phyloP scores from a whole-genome alignment of 805 yeast species.

The Kuraishia molischiana region DNA sequence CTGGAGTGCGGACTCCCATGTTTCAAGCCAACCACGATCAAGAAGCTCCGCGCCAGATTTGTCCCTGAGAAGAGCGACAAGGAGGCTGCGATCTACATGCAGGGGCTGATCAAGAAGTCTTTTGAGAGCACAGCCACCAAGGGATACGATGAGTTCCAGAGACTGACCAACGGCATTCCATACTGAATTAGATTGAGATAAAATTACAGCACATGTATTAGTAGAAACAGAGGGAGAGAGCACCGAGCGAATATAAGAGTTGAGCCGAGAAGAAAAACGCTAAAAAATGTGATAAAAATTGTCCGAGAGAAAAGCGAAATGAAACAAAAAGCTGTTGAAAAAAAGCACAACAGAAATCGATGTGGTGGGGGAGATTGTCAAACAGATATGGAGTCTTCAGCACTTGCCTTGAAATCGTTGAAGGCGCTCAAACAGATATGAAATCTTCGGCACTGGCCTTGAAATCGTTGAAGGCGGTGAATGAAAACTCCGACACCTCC shows the following conservation, averaged over 20 bases:
- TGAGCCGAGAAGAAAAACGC: too few relatives aligned
- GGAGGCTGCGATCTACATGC: constrained; percentile 76
- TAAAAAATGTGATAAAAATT: too few relatives aligned
- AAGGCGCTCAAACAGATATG: neutral
- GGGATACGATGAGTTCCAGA: constrained; percentile 96
- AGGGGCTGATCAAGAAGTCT: constrained; percentile 66
- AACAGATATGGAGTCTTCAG: neutral
- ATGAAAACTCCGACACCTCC: neutral
- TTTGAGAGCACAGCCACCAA: constrained; percentile 84
- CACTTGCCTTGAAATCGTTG: constrained; percentile 1
- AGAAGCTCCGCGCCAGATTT: constrained; percentile 67
- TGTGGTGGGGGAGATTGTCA: neutral
- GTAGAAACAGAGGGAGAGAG: too few relatives aligned
- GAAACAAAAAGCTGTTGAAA: too few relatives aligned
- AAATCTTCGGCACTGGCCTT: neutral
- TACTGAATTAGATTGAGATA: too few relatives aligned
- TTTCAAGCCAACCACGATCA: constrained; percentile 82
- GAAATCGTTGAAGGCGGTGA: constrained; percentile 2
- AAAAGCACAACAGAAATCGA: neutral
- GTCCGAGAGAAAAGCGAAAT: too few relatives aligned
- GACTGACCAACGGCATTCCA: constrained; percentile 95
- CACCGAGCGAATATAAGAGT: too few relatives aligned
- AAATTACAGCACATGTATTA: too few relatives aligned
- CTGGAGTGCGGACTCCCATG: constrained; percentile 93
- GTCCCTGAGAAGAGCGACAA: constrained; percentile 72